phyloP scores from a whole-genome alignment of 352 stramenopile genomes.

The Thraustotheca clavata region DNA sequence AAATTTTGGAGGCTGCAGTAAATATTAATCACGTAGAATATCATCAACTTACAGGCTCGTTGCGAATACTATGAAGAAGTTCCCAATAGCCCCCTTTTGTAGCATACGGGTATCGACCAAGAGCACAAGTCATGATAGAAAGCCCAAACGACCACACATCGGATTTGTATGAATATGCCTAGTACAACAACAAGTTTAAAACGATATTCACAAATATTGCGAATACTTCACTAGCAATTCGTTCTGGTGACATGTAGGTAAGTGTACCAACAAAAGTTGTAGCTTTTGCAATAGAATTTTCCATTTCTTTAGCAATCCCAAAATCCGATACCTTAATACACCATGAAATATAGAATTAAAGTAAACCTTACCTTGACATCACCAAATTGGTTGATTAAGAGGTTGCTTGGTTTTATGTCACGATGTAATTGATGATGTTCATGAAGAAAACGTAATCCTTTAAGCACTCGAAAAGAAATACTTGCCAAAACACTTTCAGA shows the following conservation, averaged over 20 bases:
- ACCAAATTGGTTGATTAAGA: slow-evolving; percentile 89
- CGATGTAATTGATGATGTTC: slow-evolving; percentile 85
- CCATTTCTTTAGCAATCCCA: slow-evolving; percentile 77
- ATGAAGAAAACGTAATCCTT: slow-evolving; percentile 86
- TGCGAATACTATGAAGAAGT: slow-evolving; percentile 83
- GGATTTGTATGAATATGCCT: slow-evolving; percentile 83
- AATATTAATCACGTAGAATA: not conserved
- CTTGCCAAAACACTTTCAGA: slow-evolving; percentile 84
- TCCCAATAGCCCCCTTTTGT: slow-evolving; percentile 85
- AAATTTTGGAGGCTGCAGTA: slow-evolving; percentile 42
- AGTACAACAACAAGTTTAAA: slow-evolving; percentile 27
- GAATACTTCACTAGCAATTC: slow-evolving; percentile 81
- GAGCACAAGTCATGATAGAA: slow-evolving; percentile 84
- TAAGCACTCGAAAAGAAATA: slow-evolving; percentile 81
- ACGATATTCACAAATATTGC: slow-evolving; percentile 26
- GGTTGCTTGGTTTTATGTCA: slow-evolving; percentile 92
- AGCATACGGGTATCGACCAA: slow-evolving; percentile 84
- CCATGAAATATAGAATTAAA: too few relatives aligned
- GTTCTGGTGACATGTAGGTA: slow-evolving; percentile 91
- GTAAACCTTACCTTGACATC: slow-evolving; percentile 69
- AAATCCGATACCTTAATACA: slow-evolving; percentile 75
- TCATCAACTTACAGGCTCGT: slow-evolving; percentile 29
- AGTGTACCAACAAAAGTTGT: slow-evolving; percentile 89
- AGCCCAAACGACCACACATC: slow-evolving; percentile 82
- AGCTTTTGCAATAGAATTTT: slow-evolving; percentile 78